A percentile compares a stretch with the other conserved stretches of the same genome.
Conservation (phyloP, 495 filamentous ascomycete species). For the Hypoxylon fragiforme region DNA sequence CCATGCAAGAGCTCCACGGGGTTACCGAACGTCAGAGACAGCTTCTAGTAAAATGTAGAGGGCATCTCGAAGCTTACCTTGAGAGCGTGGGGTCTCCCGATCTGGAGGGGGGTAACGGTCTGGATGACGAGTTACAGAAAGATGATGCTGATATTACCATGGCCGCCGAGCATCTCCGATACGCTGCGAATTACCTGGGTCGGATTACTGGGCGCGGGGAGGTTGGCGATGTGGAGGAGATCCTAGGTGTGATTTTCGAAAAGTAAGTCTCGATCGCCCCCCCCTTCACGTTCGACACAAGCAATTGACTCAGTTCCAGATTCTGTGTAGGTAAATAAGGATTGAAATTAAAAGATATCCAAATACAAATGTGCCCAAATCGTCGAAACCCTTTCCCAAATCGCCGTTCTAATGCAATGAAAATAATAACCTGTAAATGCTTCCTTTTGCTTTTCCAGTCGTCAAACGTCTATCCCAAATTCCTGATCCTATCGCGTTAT, state of each 20-base stretch:
- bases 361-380: slow-evolving; percentile 13
- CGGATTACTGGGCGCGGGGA: slow-evolving; percentile 87
- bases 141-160: slow-evolving; percentile 76
- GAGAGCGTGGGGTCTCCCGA: slow-evolving; percentile 40
- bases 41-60: slow-evolving; percentile 71
- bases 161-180: slow-evolving; percentile 87
- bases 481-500: slow-evolving; percentile 5
- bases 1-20: slow-evolving; percentile 79
- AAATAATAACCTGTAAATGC: slow-evolving; percentile 7
- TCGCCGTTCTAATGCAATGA: slow-evolving; percentile 19
- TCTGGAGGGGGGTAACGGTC: slow-evolving; percentile 42
- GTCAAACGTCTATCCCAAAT: slow-evolving; percentile 12
- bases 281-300: background rate
- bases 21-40: slow-evolving; percentile 87
- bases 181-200: slow-evolving; percentile 76
- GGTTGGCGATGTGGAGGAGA: slow-evolving; percentile 91
- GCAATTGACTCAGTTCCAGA: slow-evolving; percentile 29
- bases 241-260: slow-evolving; percentile 96
- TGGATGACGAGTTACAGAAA: slow-evolving; percentile 18
- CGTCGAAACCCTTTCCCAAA: no score
- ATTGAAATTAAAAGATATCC: slow-evolving; percentile 8
- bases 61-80: slow-evolving; percentile 72
- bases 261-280: slow-evolving; percentile 68
- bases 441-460: slow-evolving; percentile 6
- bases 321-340: slow-evolving; percentile 48